Percentiles rank a stretch among this genome's conserved stretches.
Conservation (phyloP, 2,329 filamentous ascomycete species). For the Aschersonia sp. region DNA sequence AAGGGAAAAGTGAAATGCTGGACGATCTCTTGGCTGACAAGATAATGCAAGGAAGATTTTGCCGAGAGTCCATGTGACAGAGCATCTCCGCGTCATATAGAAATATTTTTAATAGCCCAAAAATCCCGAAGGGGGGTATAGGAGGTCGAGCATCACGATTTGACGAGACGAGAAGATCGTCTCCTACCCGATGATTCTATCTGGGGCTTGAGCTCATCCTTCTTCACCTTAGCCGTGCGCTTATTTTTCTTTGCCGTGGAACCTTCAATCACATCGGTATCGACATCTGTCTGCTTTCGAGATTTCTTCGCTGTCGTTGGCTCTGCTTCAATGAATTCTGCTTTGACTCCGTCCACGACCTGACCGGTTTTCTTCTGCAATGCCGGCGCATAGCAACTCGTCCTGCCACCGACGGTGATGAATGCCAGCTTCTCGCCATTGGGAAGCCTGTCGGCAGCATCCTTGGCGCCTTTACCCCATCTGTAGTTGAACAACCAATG, state of each 20-base stretch:
- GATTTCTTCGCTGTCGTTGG: slow-evolving; percentile 9
- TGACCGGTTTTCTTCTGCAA: slow-evolving; percentile 66
- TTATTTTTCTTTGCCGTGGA: slow-evolving; percentile 12
- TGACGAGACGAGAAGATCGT: slow-evolving; percentile 4
- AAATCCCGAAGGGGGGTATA: no score
- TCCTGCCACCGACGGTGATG: slow-evolving; percentile 79
- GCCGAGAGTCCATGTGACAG: no score
- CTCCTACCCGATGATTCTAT: slow-evolving; percentile 6
- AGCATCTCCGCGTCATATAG: no score
- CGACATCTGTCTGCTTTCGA: slow-evolving; percentile 12
- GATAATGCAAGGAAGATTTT: no score
- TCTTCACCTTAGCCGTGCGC: slow-evolving; percentile 7
- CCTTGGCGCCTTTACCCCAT: slow-evolving; percentile 83
- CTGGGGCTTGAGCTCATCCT: slow-evolving; percentile 7
- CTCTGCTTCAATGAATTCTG: slow-evolving; percentile 21
- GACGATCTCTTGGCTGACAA: no score
- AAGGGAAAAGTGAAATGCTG: no score
- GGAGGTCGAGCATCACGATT: neutral
- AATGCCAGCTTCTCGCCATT: slow-evolving; percentile 77
- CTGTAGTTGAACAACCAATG: slow-evolving; percentile 81
- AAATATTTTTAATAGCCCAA: no score
- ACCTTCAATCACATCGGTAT: slow-evolving; percentile 9
- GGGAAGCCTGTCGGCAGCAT: slow-evolving; percentile 50
- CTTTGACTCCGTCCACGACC: slow-evolving; percentile 26
- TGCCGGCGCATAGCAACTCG: slow-evolving; percentile 74